Evolutionary conservation across 2,329 filamentous ascomycete genomes (phyloP).

Genomic region (Ophiostoma australiae): DNA sequence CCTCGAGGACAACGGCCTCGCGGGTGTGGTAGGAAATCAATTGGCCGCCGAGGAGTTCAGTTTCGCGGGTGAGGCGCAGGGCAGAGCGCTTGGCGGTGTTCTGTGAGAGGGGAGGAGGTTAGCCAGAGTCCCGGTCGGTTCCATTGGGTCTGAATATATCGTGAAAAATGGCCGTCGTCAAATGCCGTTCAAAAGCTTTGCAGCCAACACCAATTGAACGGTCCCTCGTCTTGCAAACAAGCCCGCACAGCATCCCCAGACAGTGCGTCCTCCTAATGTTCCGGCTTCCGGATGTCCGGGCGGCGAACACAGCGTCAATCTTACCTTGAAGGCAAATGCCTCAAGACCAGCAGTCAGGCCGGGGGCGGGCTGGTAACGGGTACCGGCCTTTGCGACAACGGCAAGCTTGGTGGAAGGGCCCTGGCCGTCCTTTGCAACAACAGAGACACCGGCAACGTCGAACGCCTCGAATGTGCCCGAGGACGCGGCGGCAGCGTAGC

Average conservation of each 20-base stretch:
- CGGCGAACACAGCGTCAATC: conserved; percentile 24
- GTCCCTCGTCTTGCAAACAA: not conserved
- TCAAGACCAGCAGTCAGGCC: conserved; percentile 86
- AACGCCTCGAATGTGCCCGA: conserved; percentile 83
- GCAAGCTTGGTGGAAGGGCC: conserved; percentile 88
- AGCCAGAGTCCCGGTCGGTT: not conserved
- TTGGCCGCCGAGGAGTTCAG: conserved; percentile 90
- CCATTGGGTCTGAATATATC: not conserved
- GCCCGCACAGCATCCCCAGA: not conserved
- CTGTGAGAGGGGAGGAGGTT: conserved; percentile 38
- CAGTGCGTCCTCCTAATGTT: not conserved
- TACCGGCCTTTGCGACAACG: conserved; percentile 88
- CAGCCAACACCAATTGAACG: not conserved
- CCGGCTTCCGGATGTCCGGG: not conserved
- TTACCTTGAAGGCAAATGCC: conserved; percentile 95
- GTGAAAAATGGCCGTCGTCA: not conserved
- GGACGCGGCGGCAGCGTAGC: conserved; percentile 47
- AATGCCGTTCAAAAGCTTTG: not conserved
- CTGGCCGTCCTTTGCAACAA: conserved; percentile 82
- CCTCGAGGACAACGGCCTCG: conserved; percentile 86
- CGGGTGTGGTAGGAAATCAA: conserved; percentile 83
- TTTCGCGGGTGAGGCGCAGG: conserved; percentile 88
- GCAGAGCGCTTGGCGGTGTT: conserved; percentile 84
- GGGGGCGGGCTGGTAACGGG: conserved; percentile 83
- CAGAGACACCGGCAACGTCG: conserved; percentile 83